A percentile compares a stretch with the other conserved stretches of the same genome.
These are phyloP conservation scores for Neurospora africana DNA, from an alignment of 495 filamentous ascomycete genomes.

Conservation along the genomic window DNA sequence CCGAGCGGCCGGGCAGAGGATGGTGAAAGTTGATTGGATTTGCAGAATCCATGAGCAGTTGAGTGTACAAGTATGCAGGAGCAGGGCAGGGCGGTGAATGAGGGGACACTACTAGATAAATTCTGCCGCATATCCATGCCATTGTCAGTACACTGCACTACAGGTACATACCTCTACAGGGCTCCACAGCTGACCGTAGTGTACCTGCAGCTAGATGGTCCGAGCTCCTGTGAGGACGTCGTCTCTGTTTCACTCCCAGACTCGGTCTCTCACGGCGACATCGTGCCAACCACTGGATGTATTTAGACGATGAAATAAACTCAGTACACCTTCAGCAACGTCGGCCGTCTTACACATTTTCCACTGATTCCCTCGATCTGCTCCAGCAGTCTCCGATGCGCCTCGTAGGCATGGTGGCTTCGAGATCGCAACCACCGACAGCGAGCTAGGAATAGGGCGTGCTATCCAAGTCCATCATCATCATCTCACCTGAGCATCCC, in stretches of 20 bases:
- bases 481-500: neutral
- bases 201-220: neutral
- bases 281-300: neutral
- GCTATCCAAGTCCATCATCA: neutral
- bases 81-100: neutral
- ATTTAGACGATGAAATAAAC: neutral
- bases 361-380: neutral
- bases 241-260: neutral
- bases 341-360: neutral
- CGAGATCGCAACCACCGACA: neutral
- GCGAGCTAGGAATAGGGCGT: neutral
- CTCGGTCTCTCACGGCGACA: neutral
- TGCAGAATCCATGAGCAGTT: too few relatives aligned
- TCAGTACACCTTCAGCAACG: neutral
- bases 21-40: neutral
- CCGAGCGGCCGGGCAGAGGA: neutral
- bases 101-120: neutral
- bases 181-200: neutral
- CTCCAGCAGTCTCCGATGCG: neutral
- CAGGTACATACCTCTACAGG: neutral
- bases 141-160: neutral
- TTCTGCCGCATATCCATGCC: neutral
- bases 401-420: neutral
- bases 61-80: too few relatives aligned
- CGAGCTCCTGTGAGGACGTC: neutral